Conservation (phyloP, 2,329 filamentous ascomycete species). For the Stylonectria norvegica region DNA sequence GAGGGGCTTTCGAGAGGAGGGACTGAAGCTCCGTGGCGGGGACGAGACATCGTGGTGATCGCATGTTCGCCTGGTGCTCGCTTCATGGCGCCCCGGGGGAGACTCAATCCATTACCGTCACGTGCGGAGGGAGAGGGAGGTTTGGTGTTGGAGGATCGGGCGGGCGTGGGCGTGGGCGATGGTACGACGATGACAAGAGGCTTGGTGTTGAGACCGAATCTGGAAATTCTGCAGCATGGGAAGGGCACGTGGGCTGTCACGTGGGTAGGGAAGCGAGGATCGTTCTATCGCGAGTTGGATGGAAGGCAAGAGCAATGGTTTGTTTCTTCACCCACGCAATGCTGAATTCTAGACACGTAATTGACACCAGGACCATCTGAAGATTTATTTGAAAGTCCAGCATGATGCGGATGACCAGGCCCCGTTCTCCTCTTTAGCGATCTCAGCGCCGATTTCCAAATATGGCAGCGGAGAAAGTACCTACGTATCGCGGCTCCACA, state of each 20-base stretch:
- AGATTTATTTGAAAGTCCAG: too few species aligned
- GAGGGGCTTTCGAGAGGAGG: constrained; percentile 19
- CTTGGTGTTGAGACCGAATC: constrained; percentile 19
- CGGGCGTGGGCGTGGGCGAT: constrained; percentile 10
- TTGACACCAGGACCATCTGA: too few species aligned
- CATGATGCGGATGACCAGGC: too few species aligned
- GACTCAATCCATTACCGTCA: constrained; percentile 26
- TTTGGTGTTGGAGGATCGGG: constrained; percentile 5
- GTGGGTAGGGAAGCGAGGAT: too few species aligned
- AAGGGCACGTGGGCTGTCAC: too few species aligned
- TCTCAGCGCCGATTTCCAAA: constrained; percentile 6
- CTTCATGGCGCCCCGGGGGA: constrained; percentile 27
- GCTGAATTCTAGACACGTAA: too few species aligned
- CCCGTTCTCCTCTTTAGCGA: constrained; percentile 1
- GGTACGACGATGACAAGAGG: constrained; percentile 25
- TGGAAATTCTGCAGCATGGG: constrained; percentile 20
- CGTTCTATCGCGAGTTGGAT: too few species aligned
- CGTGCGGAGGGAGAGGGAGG: constrained; percentile 3
- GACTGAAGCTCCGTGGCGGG: constrained; percentile 28
- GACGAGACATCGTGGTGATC: constrained; percentile 31
- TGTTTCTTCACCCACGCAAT: too few species aligned
- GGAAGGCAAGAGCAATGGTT: too few species aligned
- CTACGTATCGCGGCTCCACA: too few species aligned
- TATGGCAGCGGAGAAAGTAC: constrained; percentile 13
- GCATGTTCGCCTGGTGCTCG: constrained; percentile 31